Percentiles rank a stretch among this genome's conserved stretches.
These are phyloP conservation scores for Neostapfia colusana DNA, from an alignment of 176 grass and related monocot genomes.

Conservation along the genomic window DNA sequence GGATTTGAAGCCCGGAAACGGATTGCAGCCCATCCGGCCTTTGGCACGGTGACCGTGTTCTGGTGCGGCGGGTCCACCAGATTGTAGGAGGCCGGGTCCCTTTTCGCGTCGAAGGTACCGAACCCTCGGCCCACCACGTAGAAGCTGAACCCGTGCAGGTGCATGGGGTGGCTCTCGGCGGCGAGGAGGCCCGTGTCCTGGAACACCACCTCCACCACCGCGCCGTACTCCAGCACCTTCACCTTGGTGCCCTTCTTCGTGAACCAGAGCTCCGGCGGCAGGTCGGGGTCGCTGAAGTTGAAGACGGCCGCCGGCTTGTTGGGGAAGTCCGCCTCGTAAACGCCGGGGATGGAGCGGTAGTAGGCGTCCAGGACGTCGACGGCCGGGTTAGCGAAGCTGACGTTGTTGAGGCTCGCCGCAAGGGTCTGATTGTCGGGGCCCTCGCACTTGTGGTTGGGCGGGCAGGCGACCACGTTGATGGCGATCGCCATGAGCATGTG, in stretches of 20 bases:
- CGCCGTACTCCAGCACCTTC: constrained; percentile 64
- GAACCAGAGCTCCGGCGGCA: not conserved
- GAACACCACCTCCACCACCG: constrained; percentile 46
- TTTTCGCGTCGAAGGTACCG: constrained; percentile 17
- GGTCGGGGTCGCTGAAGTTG: constrained; percentile 38
- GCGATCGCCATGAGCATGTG: constrained; percentile 38
- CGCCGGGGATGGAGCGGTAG: not conserved
- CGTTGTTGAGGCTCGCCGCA: constrained; percentile 50
- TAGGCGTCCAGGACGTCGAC: constrained; percentile 46
- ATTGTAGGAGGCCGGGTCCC: constrained; percentile 34
- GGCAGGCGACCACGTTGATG: constrained; percentile 27
- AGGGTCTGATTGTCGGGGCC: not conserved
- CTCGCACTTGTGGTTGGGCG: not conserved
- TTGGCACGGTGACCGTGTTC: constrained; percentile 23
- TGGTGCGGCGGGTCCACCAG: constrained; percentile 40
- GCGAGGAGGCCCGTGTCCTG: constrained; percentile 33
- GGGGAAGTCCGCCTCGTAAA: constrained; percentile 54
- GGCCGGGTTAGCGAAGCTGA: constrained; percentile 30
- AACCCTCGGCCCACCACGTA: constrained; percentile 36
- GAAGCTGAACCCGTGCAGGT: constrained; percentile 44
- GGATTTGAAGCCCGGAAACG: constrained; percentile 42
- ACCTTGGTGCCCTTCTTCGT: constrained; percentile 55
- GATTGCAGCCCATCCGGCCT: constrained; percentile 35
- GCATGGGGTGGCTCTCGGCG: constrained; percentile 45
- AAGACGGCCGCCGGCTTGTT: constrained; percentile 45